Evolutionary conservation across 2,329 filamentous ascomycete genomes (phyloP).

Genomic region (Phialophora expanda): DNA sequence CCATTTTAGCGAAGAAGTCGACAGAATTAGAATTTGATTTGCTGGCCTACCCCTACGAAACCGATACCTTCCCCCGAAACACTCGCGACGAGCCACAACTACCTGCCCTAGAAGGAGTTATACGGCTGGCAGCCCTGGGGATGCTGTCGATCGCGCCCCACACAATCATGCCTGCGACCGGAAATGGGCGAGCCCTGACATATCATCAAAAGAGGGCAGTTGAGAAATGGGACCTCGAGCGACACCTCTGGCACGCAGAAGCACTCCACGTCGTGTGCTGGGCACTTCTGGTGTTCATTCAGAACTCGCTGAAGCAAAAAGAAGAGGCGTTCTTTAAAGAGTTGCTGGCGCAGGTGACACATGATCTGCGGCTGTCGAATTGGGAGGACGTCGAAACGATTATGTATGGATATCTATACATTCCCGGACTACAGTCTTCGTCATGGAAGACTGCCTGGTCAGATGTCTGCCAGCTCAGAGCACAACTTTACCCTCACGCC

Average conservation of each 20-base stretch:
- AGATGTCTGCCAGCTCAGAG: not conserved
- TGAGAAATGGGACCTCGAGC: constrained; percentile 24
- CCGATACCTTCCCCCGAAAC: constrained; percentile 14
- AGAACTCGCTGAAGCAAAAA: constrained; percentile 26
- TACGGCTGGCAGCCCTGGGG: constrained; percentile 34
- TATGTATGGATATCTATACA: constrained; percentile 30
- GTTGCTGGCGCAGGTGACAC: constrained; percentile 17
- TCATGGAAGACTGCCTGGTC: constrained; percentile 30
- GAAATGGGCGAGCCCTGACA: constrained; percentile 35
- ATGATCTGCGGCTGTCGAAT: constrained; percentile 14
- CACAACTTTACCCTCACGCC: constrained; percentile 3
- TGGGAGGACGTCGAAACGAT: constrained; percentile 33
- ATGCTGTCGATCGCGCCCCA: constrained; percentile 29
- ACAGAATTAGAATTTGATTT: constrained; percentile 48
- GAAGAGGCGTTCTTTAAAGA: constrained; percentile 28
- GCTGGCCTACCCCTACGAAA: constrained; percentile 45
- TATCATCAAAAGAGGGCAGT: constrained; percentile 32
- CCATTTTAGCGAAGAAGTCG: constrained; percentile 44
- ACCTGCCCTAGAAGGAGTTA: constrained; percentile 30
- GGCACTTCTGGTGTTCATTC: constrained; percentile 39
- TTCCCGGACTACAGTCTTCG: constrained; percentile 26
- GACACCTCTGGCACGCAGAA: not conserved
- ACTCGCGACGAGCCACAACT: constrained; percentile 25
- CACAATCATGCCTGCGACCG: constrained; percentile 31
- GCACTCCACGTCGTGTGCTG: constrained; percentile 36